A percentile compares a stretch with the other conserved stretches of the same genome.
phyloP scores from a whole-genome alignment of 2,329 filamentous ascomycete species.

The Fusarium dimerum region DNA sequence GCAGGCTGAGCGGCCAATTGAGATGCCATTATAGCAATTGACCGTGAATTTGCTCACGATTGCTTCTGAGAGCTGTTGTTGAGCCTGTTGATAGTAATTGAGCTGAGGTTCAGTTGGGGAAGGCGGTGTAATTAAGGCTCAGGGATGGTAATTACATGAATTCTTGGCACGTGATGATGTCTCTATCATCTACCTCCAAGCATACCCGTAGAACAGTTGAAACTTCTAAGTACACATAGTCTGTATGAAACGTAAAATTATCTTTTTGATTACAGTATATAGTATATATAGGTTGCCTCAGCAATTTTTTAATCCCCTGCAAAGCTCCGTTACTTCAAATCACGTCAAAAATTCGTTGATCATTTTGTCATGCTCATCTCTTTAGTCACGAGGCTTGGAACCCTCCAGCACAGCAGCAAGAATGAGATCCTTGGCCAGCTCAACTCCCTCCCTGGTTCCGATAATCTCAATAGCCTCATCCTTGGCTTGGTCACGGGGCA shows the following conservation, averaged over 20 bases:
- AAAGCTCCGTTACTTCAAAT: conserved; percentile 10
- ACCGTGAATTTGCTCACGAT: background rate
- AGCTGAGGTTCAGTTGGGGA: background rate
- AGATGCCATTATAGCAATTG: conserved; percentile 16
- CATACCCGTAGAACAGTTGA: background rate
- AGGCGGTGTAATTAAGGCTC: conserved; percentile 6
- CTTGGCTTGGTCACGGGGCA: conserved; percentile 75
- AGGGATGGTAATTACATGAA: conserved; percentile 6
- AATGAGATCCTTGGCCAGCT: conserved; percentile 87
- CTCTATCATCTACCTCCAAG: background rate
- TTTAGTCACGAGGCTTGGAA: conserved; percentile 35
- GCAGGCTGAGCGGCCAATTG: conserved; percentile 1
- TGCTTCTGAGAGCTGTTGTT: background rate
- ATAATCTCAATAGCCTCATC: conserved; percentile 89
- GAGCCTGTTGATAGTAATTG: background rate
- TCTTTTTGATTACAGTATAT: conserved; percentile 17
- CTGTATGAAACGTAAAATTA: conserved; percentile 9
- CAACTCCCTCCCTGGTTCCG: conserved; percentile 76
- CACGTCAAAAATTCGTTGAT: background rate
- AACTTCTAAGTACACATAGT: background rate
- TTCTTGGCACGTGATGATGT: background rate
- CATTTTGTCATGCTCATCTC: background rate
- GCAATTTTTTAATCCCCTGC: conserved; percentile 12
- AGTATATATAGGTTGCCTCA: conserved; percentile 3
- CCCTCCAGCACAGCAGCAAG: conserved; percentile 76